These are phyloP conservation scores for Pichia sorboxylosa DNA, from an alignment of 1,139 yeast genomes.

Conservation along the genomic window DNA sequence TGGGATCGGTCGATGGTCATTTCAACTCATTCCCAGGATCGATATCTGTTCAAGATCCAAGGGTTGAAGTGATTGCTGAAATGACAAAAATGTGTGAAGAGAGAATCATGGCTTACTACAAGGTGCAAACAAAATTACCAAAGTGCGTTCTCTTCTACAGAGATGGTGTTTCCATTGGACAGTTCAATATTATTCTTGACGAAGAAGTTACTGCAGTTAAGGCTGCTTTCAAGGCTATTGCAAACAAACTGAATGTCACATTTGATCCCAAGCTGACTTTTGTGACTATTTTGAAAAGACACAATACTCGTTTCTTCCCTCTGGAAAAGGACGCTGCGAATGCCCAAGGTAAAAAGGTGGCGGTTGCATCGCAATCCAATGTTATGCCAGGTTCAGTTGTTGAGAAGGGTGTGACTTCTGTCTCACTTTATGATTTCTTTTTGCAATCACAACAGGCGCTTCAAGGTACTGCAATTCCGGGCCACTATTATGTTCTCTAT, in stretches of 20 bases:
- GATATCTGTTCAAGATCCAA: slow-evolving; percentile 19
- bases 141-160: slow-evolving; percentile 21
- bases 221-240: slow-evolving; percentile 15
- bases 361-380: slow-evolving; percentile 17
- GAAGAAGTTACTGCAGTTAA: slow-evolving; percentile 21
- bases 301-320: slow-evolving; percentile 24
- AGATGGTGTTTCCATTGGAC: slow-evolving; percentile 25
- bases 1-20: slow-evolving; percentile 19
- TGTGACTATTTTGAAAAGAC: slow-evolving; percentile 20
- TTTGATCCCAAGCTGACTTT: slow-evolving; percentile 22
- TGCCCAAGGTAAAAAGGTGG: slow-evolving; percentile 12
- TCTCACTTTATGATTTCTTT: slow-evolving; percentile 22
- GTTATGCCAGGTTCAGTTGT: slow-evolving; percentile 22
- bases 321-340: slow-evolving; percentile 19
- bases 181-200: slow-evolving; percentile 19
- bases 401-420: slow-evolving; percentile 23
- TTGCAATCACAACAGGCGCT: slow-evolving; percentile 23
- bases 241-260: slow-evolving; percentile 9
- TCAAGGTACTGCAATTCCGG: slow-evolving; percentile 25
- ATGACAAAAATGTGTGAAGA: slow-evolving; percentile 19
- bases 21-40: slow-evolving; percentile 22
- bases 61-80: slow-evolving; percentile 19
- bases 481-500: slow-evolving; percentile 23
- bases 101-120: slow-evolving; percentile 16
- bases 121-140: slow-evolving; percentile 18